These are phyloP conservation scores for Tetradesmus obliquus DNA, from an alignment of 139 green algal species.

Conservation along the genomic window DNA sequence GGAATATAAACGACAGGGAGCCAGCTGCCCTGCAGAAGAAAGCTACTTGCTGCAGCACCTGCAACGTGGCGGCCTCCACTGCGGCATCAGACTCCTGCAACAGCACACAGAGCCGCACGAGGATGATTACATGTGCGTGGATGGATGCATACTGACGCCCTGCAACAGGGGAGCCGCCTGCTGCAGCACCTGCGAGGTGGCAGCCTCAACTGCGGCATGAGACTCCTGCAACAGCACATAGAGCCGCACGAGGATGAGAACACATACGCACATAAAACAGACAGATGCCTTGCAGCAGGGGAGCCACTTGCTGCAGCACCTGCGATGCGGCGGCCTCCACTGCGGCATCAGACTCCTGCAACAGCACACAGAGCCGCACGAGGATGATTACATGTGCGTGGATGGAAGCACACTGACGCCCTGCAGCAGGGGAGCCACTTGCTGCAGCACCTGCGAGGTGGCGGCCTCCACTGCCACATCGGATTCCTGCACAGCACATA, in stretches of 20 bases:
- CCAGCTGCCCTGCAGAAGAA: background rate
- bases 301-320: background rate
- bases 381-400: too few relatives aligned
- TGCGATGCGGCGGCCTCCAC: background rate
- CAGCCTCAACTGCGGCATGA: background rate
- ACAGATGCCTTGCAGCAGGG: too few relatives aligned
- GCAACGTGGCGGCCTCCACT: background rate
- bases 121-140: too few relatives aligned
- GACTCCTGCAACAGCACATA: background rate
- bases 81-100: background rate
- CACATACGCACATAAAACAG: background rate
- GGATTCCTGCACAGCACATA: background rate
- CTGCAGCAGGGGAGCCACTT: background rate
- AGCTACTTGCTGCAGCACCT: background rate
- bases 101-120: too few relatives aligned
- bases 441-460: background rate
- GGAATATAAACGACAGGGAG: background rate
- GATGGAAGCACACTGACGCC: too few relatives aligned
- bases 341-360: background rate
- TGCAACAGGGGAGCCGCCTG: background rate
- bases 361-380: too few relatives aligned
- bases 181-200: background rate
- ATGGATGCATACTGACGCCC: too few relatives aligned
- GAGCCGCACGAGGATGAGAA: too few relatives aligned
- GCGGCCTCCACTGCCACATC: background rate